Conservation (phyloP, 148 eudicot species). For the Chenopodium formosanum region DNA sequence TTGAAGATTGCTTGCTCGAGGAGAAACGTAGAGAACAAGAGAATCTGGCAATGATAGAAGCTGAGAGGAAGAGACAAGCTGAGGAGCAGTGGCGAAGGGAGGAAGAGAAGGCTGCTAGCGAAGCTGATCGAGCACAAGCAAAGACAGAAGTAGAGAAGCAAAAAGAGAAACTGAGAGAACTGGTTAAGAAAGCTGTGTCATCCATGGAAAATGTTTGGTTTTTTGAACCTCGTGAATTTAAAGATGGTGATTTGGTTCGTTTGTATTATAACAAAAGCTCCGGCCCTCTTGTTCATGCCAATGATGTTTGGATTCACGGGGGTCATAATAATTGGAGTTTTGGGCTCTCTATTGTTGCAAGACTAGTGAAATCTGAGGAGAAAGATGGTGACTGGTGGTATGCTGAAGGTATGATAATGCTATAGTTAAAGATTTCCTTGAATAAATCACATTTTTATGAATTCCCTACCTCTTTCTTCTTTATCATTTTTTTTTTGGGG, state of each 20-base stretch:
- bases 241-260: slow-evolving; percentile 57
- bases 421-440: slow-evolving; percentile 1
- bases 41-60: slow-evolving; percentile 59
- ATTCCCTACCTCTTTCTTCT: neutral
- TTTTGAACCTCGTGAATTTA: slow-evolving; percentile 62
- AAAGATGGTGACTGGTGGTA: slow-evolving; percentile 81
- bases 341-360: slow-evolving; percentile 69
- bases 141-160: slow-evolving; percentile 56
- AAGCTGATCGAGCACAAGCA: slow-evolving; percentile 86
- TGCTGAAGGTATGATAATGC: slow-evolving; percentile 60
- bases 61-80: slow-evolving; percentile 72
- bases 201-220: slow-evolving; percentile 64
- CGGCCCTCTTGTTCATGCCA: slow-evolving; percentile 82
- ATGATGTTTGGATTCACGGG: slow-evolving; percentile 89
- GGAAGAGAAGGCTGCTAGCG: slow-evolving; percentile 69
- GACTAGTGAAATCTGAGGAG: slow-evolving; percentile 57
- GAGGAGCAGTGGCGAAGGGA: slow-evolving; percentile 72
- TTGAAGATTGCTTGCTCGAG: slow-evolving; percentile 91
- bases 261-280: slow-evolving; percentile 72
- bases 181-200: slow-evolving; percentile 42
- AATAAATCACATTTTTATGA: neutral
- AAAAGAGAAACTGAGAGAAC: slow-evolving; percentile 46
- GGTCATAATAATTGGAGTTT: slow-evolving; percentile 81
- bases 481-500: neutral
- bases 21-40: slow-evolving; percentile 88